Base-by-base conservation (phyloP, 2,329 filamentous ascomycete species). In the Chrysoporthe cubensis region DNA sequence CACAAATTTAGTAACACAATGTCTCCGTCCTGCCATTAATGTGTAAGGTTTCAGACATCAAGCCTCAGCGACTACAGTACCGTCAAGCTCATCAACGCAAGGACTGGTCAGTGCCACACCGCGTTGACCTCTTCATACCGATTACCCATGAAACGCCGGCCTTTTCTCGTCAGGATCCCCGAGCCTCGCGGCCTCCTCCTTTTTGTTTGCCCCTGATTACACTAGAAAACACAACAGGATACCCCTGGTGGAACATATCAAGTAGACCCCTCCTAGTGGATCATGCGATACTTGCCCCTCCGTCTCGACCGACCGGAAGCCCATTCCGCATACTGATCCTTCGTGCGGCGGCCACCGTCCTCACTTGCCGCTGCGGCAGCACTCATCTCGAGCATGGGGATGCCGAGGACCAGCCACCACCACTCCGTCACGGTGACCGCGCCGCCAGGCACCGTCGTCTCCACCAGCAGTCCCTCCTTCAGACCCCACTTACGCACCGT, bases 331-430 rank as follows among this genome's bases (percentile, higher is more conserved):
- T 69, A 69, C 46, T 69, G 67, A 34, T 66, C 64, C 43, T 63
- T 62, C 32, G 59, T 62, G 13, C 50, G 65, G 3, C 59, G 37
- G n/a, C 42, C 32, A 11, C 37, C 63, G 13, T n/a, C 40, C 42
- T 40, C 58, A 37, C 37, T 21, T 18, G n/a, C 44, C 6, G 54
- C 65, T 9, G 44, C 37, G 13, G 50, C 48, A 18, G 61, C 16
- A 21, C 61, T 64, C 56, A 62, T 61, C 44, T 68, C 62, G 6
- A 62, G 61, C 44, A 69, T 48, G 18, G 68, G 75, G 62, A 75
- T 73, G n/a, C 82, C 84, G 0, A 85, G 80, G 32, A 84, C 82
- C 63, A 89, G 75, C 87, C 89, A 91, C 90, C 90, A 92, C 89
- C 88, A 91, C 75, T 90, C 88, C 34, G 79, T 80, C 3, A 86